A percentile compares a stretch with the other conserved stretches of the same genome.
Evolutionary conservation across 306 rosid genomes (phyloP).

Genomic region (Sindora glabra): DNA sequence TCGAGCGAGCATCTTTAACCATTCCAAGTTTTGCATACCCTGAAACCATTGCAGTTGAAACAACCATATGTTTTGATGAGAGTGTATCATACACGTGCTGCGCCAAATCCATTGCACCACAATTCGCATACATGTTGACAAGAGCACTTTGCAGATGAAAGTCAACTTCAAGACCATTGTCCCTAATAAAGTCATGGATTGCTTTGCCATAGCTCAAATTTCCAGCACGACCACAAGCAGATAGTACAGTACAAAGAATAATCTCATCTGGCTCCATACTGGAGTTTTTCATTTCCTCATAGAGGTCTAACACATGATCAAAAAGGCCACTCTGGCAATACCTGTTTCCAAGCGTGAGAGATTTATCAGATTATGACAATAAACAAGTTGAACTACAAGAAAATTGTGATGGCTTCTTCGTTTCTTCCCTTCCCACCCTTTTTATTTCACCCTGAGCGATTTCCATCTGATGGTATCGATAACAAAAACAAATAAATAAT

Average conservation of each 20-base stretch:
- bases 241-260: slow-evolving; percentile 54
- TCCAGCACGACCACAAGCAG: slow-evolving; percentile 58
- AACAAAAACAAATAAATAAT: not conserved
- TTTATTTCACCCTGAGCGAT: not conserved
- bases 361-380: not conserved
- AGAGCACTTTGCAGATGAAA: slow-evolving; percentile 55
- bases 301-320: slow-evolving; percentile 46
- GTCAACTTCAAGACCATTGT: slow-evolving; percentile 26
- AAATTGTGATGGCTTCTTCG: not conserved
- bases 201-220: slow-evolving; percentile 32
- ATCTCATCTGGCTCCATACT: slow-evolving; percentile 45
- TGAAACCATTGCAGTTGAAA: slow-evolving; percentile 71
- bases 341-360: slow-evolving; percentile 28
- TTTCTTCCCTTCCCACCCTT: not conserved
- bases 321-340: slow-evolving; percentile 58
- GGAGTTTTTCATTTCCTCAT: slow-evolving; percentile 64
- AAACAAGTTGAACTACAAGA: not conserved
- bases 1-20: slow-evolving; percentile 45
- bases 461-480: not conserved
- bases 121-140: slow-evolving; percentile 57
- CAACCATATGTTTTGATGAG: slow-evolving; percentile 39
- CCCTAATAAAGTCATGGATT: slow-evolving; percentile 33
- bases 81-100: slow-evolving; percentile 37
- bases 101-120: slow-evolving; percentile 71
- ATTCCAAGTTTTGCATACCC: slow-evolving; percentile 58